Percentiles rank a stretch among this genome's conserved stretches.
These are phyloP conservation scores for Yamadazyma friedrichii DNA, from an alignment of 1,139 yeast species.

Conservation along the genomic window DNA sequence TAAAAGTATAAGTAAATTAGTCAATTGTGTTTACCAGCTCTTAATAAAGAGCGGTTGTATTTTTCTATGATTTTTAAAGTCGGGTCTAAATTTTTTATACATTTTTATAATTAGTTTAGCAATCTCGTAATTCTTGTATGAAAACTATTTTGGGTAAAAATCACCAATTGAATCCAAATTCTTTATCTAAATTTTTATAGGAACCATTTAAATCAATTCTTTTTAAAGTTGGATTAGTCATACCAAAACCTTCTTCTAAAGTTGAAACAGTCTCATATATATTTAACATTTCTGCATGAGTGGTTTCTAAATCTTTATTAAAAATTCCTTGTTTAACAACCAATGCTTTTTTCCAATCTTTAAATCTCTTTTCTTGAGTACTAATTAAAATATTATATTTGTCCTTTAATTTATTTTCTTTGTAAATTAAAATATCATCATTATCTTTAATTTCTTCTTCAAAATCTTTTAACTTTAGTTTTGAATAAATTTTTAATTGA, in stretches of 20 bases:
- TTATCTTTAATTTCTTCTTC: not conserved
- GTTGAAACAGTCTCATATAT: constrained; percentile 28
- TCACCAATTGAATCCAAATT: constrained; percentile 3
- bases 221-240: constrained; percentile 6
- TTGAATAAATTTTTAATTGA: constrained; percentile 27
- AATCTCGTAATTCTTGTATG: no score
- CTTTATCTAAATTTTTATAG: constrained; percentile 3
- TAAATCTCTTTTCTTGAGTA: constrained; percentile 59
- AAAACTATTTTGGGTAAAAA: not conserved
- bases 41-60: no score
- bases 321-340: constrained; percentile 53
- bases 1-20: no score
- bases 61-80: no score
- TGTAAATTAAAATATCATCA: constrained; percentile 48
- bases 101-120: no score
- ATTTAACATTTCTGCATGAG: constrained; percentile 33
- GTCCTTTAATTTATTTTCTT: constrained; percentile 41
- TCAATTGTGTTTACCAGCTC: no score
- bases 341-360: constrained; percentile 63
- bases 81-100: no score
- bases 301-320: constrained; percentile 53
- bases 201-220: constrained; percentile 6
- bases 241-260: constrained; percentile 12
- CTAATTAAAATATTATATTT: constrained; percentile 48
- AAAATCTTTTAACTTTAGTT: constrained; percentile 22